Percentiles rank a stretch among this genome's conserved stretches.
Conservation (phyloP, 176 grass and related monocot genomes). For the Panicum miliaceum region DNA sequence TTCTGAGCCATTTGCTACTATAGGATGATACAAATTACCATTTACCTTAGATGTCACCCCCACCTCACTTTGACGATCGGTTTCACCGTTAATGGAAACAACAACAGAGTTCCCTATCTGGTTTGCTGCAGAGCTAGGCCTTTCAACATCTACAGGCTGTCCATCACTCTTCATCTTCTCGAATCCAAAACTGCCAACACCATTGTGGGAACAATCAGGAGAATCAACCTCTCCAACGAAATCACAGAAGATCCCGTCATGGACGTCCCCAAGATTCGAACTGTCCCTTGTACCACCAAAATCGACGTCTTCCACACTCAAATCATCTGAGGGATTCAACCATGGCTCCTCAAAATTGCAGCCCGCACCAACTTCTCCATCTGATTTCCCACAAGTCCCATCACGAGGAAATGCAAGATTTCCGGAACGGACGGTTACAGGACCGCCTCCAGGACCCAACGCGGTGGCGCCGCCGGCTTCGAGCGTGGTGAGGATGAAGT, state of each 20-base stretch:
- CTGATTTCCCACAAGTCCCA: not conserved
- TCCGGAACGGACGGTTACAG: not conserved
- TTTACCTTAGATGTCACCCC: not conserved
- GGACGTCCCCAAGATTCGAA: not conserved
- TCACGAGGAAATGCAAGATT: not conserved
- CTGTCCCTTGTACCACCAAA: constrained; percentile 1
- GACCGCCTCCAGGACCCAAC: constrained; percentile 29
- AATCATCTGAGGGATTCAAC: not conserved
- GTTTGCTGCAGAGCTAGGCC: not conserved
- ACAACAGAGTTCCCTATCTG: constrained; percentile 8
- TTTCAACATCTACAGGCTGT: not conserved
- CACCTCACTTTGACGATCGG: not conserved
- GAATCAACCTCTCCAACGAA: not conserved
- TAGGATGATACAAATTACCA: not conserved
- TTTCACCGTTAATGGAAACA: not conserved
- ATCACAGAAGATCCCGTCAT: not conserved
- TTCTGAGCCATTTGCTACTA: not conserved
- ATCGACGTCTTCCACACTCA: not conserved
- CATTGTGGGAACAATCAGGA: not conserved
- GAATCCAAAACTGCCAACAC: not conserved
- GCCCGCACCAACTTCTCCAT: not conserved
- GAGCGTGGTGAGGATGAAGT: constrained; percentile 64
- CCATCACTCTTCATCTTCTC: not conserved
- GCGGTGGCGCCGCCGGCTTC: not conserved
- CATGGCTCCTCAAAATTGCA: not conserved